phyloP scores from a whole-genome alignment of 805 yeast species.

The Candida palmyrensis region DNA sequence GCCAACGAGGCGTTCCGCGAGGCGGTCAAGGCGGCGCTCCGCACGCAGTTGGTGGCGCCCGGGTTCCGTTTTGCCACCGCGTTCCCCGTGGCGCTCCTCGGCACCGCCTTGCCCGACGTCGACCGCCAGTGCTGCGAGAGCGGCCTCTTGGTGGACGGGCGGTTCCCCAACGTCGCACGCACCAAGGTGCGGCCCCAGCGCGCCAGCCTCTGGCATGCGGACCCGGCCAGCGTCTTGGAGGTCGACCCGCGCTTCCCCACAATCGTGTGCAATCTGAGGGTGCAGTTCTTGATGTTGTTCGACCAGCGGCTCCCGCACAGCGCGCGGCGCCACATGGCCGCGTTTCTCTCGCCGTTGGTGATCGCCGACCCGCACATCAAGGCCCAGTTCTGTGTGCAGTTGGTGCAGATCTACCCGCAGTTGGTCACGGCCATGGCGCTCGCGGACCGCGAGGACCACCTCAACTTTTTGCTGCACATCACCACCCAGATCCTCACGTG shows the following conservation, averaged over 20 bases:
- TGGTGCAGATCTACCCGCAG: slow-evolving; percentile 50
- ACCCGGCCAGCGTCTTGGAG: not conserved
- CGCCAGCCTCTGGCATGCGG: slow-evolving; percentile 11
- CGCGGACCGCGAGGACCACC: slow-evolving; percentile 46
- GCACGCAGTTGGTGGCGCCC: slow-evolving; percentile 35
- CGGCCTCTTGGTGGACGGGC: slow-evolving; percentile 26
- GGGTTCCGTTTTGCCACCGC: slow-evolving; percentile 26
- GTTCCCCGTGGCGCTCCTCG: slow-evolving; percentile 19
- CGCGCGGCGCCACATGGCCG: slow-evolving; percentile 44
- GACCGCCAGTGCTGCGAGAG: slow-evolving; percentile 22
- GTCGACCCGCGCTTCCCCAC: slow-evolving; percentile 12
- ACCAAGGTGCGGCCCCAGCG: slow-evolving; percentile 12
- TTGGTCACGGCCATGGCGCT: slow-evolving; percentile 43
- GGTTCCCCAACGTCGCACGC: slow-evolving; percentile 19
- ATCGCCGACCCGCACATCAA: slow-evolving; percentile 48
- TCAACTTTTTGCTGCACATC: slow-evolving; percentile 27
- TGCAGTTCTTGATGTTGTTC: slow-evolving; percentile 54
- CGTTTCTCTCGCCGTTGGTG: slow-evolving; percentile 49
- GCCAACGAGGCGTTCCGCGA: slow-evolving; percentile 20
- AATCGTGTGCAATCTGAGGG: slow-evolving; percentile 37
- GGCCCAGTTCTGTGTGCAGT: slow-evolving; percentile 44
- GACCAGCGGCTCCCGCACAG: slow-evolving; percentile 56
- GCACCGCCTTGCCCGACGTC: slow-evolving; percentile 8
- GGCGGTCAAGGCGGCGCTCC: slow-evolving; percentile 7
- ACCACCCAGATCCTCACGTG: slow-evolving; percentile 40